Percentiles rank a stretch among this genome's conserved stretches.
Conservation (phyloP, 805 yeast genomes). For the Peterozyma toletana region DNA sequence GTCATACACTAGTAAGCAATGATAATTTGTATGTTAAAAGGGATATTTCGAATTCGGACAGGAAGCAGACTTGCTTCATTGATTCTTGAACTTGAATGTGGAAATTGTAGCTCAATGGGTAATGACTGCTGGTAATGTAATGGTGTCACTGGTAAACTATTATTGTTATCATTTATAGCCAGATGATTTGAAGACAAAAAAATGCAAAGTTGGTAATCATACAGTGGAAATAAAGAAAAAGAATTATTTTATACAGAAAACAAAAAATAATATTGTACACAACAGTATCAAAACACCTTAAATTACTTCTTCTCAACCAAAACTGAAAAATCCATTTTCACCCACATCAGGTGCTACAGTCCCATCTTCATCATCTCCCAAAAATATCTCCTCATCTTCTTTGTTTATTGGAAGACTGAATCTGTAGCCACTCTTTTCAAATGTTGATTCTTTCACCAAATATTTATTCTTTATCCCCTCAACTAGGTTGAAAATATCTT, state of each 20-base stretch:
- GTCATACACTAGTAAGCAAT: too few species aligned
- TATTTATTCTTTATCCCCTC: conserved; percentile 3
- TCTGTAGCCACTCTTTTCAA: conserved; percentile 3
- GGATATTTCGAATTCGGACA: too few species aligned
- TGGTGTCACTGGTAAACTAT: conserved; percentile 26
- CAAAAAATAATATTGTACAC: too few species aligned
- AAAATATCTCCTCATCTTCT: conserved; percentile 2
- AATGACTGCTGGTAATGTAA: conserved; percentile 42
- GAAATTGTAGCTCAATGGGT: conserved; percentile 49
- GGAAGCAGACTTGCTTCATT: conserved; percentile 21
- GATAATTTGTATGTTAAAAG: too few species aligned
- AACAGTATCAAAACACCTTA: too few species aligned
- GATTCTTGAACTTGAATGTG: conserved; percentile 93
- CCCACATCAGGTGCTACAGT: conserved; percentile 5
- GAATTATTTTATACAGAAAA: too few species aligned
- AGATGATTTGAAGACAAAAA: too few species aligned
- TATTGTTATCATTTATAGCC: too few species aligned
- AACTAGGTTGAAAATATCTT: not conserved
- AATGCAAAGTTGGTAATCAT: too few species aligned
- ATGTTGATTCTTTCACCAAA: conserved; percentile 1
- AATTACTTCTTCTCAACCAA: not conserved
- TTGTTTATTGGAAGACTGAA: not conserved
- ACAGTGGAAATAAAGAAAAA: too few species aligned
- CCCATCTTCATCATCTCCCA: not conserved
- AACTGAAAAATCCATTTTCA: conserved; percentile 7